A percentile compares a stretch with the other conserved stretches of the same genome.
These are phyloP conservation scores for Cryptosporidium parvum DNA, from an alignment of 169 alveolate genomes.

Conservation along the genomic window DNA sequence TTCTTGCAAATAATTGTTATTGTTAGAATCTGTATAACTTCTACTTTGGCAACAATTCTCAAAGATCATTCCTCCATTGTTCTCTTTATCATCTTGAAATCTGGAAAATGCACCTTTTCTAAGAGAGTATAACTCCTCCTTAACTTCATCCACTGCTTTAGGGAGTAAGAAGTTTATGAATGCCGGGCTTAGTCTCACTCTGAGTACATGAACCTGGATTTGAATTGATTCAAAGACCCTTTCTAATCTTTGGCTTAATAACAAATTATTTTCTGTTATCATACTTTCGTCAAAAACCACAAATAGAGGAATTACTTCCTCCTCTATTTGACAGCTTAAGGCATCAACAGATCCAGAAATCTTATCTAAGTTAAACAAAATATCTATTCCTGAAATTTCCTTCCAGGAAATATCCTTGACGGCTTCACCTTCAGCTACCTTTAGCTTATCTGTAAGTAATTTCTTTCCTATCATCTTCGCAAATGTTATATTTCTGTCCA, in stretches of 20 bases:
- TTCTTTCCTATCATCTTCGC: slow-evolving; percentile 36
- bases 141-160: slow-evolving; percentile 40
- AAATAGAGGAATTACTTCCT: background rate
- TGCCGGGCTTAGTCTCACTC: slow-evolving; percentile 33
- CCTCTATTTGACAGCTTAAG: slow-evolving; percentile 7
- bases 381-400: background rate
- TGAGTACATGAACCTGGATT: slow-evolving; percentile 18
- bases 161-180: slow-evolving; percentile 51
- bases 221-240: slow-evolving; percentile 41
- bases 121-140: slow-evolving; percentile 25
- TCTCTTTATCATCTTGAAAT: background rate
- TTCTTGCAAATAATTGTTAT: background rate
- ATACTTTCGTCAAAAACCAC: background rate
- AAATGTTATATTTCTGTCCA: slow-evolving; percentile 41
- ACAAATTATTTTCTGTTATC: background rate
- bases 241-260: slow-evolving; percentile 32
- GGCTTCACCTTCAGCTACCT: background rate
- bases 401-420: slow-evolving; percentile 2
- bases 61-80: background rate
- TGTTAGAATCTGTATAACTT: background rate
- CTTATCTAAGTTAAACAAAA: background rate
- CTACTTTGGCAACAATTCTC: slow-evolving; percentile 6
- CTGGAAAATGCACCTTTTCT: slow-evolving; percentile 20
- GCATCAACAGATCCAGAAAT: background rate
- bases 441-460: background rate